Base-by-base conservation (phyloP, 2,329 filamentous ascomycete genomes). In the Xylariomycetidae sp. region DNA sequence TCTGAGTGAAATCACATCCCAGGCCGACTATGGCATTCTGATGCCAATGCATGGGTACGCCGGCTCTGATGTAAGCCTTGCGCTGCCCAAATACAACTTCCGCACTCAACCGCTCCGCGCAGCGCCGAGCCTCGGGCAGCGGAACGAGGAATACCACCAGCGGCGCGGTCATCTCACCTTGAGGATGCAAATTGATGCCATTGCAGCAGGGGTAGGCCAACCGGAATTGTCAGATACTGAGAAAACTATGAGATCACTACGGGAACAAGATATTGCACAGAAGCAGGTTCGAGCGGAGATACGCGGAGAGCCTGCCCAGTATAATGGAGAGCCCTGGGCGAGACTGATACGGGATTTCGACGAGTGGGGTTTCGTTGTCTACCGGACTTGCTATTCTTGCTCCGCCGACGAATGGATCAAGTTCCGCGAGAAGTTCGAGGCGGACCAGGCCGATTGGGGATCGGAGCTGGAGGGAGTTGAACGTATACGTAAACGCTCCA, bases 41-140 rank as follows among this genome's bases (percentile, higher is more conserved):
- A 16, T 56, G 9, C 48, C 53, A 4, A 52, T 42, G 11, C 51
- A 56, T n/a, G 53, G 53, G 0, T 56, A 56, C 15, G 44, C 45
- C 10, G 53, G 53, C 10, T 29, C 25, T 13, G 25, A 27, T 8
- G 8, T 27, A 14, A n/a, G n/a, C n/a, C 25, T 7, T 8, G 10
- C 9, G 13, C 25, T 11, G 20, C 10, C 19, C 8, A 10, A 25
- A 15, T 27, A 27, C 14, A 27, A 27, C 11, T 27, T 11, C 13
- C 25, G 19, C n/a, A 26, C 7, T 25, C 30, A n/a, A 22, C 30
- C 19, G 14, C 25, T 27, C 16, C 30, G 19, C 15, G 30, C 14
- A 15, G 30, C 19, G n/a, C 13, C 14, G 20, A 14, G 19, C 20
- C 6, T 9, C 8, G 17, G 18, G 10, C 19, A 17, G 8, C 25